Evolutionary conservation across 2,329 filamentous ascomycete genomes (phyloP), one percentile per base, ranked within the genome.

Genomic region (Sordariomycetes sp.): DNA sequence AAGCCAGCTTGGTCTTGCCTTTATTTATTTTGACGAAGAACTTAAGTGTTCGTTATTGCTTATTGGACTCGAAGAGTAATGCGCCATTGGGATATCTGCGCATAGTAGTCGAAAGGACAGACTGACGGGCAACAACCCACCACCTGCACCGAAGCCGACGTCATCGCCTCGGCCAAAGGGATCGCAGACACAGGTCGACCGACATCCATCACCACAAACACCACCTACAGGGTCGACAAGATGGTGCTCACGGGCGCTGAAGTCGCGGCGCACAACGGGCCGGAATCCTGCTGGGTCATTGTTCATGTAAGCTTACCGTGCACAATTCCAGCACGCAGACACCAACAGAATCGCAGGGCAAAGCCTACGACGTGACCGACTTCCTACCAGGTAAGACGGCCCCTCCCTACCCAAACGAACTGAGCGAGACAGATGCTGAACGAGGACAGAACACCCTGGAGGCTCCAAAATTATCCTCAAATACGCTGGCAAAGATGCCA

Each of bases 401-500:
- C 36, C 11, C n/a, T 19, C 16, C 2, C n/a, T 16, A 34, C 23
- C 18, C 23, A 10, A 29, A 21, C 14, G 5, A 17, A 20, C 12
- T n/a, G 21, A 20, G 12, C 15, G 6, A n/a, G 30, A n/a, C 30
- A 10, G 30, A 32, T 32, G 8, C 27, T 29, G 25, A 18, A 8
- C 3, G 11, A 29, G 29, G 29, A 35, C 46, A 79, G 86, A 94
- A 57, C 87, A 94, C 52, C 88, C 88, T 17, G 88, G 88, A 40
- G 88, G 86, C 24, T 72, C 79, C 45, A 92, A 90, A 54, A 93
- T 96, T 56, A 96, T 98, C 50, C 73, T 98, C 44, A 94, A 94
- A 64, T 94, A 95, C 62, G 88, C 88, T 20, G 87, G 88, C 48
- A 93, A 90, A 68, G 88, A 95, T 67, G 87, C 87, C 25, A 93